Percentiles rank a stretch among this genome's conserved stretches.
Evolutionary conservation across 495 filamentous ascomycete species (phyloP).

Genomic region (Copromyces sp.): DNA sequence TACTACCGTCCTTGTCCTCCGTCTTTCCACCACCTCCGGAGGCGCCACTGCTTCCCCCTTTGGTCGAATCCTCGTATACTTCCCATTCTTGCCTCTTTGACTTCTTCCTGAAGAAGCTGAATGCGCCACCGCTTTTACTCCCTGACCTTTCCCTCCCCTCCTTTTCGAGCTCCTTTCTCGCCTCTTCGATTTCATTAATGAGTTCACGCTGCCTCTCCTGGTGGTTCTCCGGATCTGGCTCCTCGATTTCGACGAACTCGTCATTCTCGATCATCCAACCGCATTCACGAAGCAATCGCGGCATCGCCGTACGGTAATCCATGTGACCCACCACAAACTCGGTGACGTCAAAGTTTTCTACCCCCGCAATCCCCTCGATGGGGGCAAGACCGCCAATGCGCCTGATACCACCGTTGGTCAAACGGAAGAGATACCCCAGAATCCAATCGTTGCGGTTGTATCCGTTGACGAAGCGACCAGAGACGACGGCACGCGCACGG

Average conservation of each 20-base stretch:
- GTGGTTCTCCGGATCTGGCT: constrained; percentile 93
- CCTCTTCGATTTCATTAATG: constrained; percentile 94
- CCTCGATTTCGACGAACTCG: constrained; percentile 95
- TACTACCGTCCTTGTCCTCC: constrained; percentile 35
- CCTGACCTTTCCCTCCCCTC: constrained; percentile 26
- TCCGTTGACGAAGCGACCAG: constrained; percentile 88
- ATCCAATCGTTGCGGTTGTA: constrained; percentile 97
- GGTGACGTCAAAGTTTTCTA: constrained; percentile 89
- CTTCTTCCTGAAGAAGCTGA: constrained; percentile 66
- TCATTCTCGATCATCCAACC: constrained; percentile 87
- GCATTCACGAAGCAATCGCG: constrained; percentile 63
- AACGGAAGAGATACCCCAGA: constrained; percentile 89
- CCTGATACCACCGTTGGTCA: constrained; percentile 86
- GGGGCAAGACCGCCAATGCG: constrained; percentile 81
- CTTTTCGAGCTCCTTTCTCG: constrained; percentile 72
- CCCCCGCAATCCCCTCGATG: constrained; percentile 61
- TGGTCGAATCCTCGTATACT: constrained; percentile 59
- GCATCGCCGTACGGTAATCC: constrained; percentile 91
- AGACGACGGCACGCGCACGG: constrained; percentile 67
- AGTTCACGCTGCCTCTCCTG: constrained; percentile 79
- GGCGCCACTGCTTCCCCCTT: constrained; percentile 14
- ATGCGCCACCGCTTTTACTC: constrained; percentile 32
- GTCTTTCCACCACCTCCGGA: constrained; percentile 17
- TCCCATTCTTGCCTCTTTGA: constrained; percentile 86
- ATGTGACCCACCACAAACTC: constrained; percentile 87